phyloP scores from a whole-genome alignment of 2,329 filamentous ascomycete species.

The Monosporascus ibericus region DNA sequence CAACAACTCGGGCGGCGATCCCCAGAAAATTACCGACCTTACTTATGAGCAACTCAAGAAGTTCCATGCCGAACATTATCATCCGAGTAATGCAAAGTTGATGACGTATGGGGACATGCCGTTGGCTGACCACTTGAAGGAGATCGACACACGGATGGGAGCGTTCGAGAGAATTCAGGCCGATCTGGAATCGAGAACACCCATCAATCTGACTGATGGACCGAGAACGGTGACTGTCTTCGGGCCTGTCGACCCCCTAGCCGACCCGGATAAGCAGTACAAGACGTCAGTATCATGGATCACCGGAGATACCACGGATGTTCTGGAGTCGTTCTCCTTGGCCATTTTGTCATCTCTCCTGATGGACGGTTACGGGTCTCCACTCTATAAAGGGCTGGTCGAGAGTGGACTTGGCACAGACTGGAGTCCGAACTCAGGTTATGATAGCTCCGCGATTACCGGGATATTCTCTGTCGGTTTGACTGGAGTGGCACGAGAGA shows the following conservation, averaged over 20 bases:
- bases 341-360: conserved; percentile 76
- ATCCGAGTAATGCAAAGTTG: conserved; percentile 94
- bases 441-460: conserved; percentile 69
- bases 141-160: conserved; percentile 69
- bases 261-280: conserved; percentile 78
- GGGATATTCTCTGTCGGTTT: conserved; percentile 88
- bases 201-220: conserved; percentile 63
- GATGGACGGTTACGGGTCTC: conserved; percentile 92
- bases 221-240: conserved; percentile 64
- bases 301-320: conserved; percentile 73
- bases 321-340: conserved; percentile 83
- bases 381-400: conserved; percentile 81
- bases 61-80: conserved; percentile 91
- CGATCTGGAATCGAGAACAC: conserved; percentile 69
- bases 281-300: conserved; percentile 95
- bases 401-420: conserved; percentile 87
- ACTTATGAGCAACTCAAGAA: conserved; percentile 84
- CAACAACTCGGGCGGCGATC: conserved; percentile 95
- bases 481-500: conserved; percentile 77
- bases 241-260: conserved; percentile 81
- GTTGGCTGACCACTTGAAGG: conserved; percentile 70
- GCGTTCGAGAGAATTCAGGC: conserved; percentile 65
- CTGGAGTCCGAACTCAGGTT: conserved; percentile 91
- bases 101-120: conserved; percentile 95
- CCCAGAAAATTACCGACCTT: conserved; percentile 90